Conservation (phyloP, 2,329 filamentous ascomycete genomes). For the Nemania sp. region DNA sequence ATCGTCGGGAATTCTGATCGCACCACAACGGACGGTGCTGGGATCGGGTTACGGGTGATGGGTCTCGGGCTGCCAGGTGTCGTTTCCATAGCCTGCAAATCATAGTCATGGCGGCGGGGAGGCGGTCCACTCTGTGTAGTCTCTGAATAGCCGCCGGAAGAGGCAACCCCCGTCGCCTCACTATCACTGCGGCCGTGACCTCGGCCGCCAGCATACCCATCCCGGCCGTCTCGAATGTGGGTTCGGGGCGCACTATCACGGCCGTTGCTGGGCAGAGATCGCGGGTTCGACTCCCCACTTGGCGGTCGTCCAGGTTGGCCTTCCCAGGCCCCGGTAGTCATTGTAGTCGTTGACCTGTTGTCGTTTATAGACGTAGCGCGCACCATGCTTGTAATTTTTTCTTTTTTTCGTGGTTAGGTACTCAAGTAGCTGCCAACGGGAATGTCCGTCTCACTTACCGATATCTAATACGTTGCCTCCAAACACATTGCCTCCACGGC, state of each 20-base stretch:
- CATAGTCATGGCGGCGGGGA: conserved; percentile 85
- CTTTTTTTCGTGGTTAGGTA: conserved; percentile 53
- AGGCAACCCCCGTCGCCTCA: conserved; percentile 72
- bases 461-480: conserved; percentile 92
- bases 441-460: conserved; percentile 56
- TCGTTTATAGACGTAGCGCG: conserved; percentile 77
- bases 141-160: conserved; percentile 80
- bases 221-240: conserved; percentile 55
- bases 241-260: conserved; percentile 41
- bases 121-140: conserved; percentile 70
- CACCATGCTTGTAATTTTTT: conserved; percentile 93
- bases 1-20: conserved; percentile 97
- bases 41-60: conserved; percentile 82
- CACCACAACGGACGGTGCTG: conserved; percentile 87
- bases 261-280: conserved; percentile 29
- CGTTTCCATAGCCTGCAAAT: conserved; percentile 94
- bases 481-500: conserved; percentile 85
- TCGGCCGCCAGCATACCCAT: conserved; percentile 50
- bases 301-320: conserved; percentile 59
- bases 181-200: conserved; percentile 79
- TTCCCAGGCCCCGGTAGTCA: conserved; percentile 71
- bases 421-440: not conserved
- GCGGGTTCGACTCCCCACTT: conserved; percentile 48
- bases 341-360: conserved; percentile 55
- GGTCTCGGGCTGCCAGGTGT: conserved; percentile 74